Base-by-base conservation (phyloP, 805 yeast species). In the Metschnikowia borealis region DNA sequence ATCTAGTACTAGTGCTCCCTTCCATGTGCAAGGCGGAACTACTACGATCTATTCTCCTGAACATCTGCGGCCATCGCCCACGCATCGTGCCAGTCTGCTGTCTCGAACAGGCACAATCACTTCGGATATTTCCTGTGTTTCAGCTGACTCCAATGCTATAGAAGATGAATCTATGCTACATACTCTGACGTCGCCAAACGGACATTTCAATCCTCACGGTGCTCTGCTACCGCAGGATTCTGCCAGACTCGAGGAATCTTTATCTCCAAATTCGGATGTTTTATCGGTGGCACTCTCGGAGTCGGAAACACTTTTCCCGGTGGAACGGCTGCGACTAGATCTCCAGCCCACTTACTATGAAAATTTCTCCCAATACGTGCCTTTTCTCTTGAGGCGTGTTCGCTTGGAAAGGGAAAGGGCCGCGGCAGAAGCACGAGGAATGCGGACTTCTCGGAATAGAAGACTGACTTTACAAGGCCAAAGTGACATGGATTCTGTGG, bases 351-450 rank as follows among this genome's bases (percentile, higher is more conserved):
- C 69, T 2, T 73, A 60, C 54, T 59, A 58, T 26, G 74, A 66
- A n/a, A 73, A 73, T 50, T 73, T 65, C 53, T 67, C 68, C 10
- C 54, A 60, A 31, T 73, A 71, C 53, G 53, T 70, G 6, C 78
- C 78, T 5, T 73, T 54, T 56, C 54, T 71, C n/a, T 44, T 70
- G n/a, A 56, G 75, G 32, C 62, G 66, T 32, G 44, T 61, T 43
- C 59, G 75, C 23, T 34, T 62, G 17, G 57, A 56, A 50, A 41
- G 47, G 31, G 44, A 45, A 6, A 42, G 39, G 38, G 45, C 35
- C 3, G 39, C 26, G 14, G 46, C 41, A 15, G 20, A 32, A 17
- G 46, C 33, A 3, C 33, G 20, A 14, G n/a, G 17, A 5, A 7
- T 15, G 6, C 32, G 14, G 3, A 20, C 20, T 23, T n/a, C 31